phyloP scores from a whole-genome alignment of 345 rosid genomes.

The Garcia nutans region DNA sequence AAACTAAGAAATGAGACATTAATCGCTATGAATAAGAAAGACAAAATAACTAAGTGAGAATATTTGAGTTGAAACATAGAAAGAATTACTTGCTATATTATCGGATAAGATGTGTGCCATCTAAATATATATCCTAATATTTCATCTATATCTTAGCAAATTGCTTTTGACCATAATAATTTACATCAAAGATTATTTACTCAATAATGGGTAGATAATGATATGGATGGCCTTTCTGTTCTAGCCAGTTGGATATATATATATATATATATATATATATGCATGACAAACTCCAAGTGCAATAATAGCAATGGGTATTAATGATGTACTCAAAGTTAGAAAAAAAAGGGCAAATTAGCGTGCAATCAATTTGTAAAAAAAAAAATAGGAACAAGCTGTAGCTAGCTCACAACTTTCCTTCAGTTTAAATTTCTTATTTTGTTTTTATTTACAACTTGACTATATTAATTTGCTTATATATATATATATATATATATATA shows the following conservation, averaged over 20 bases:
- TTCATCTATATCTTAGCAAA: background rate
- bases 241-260: background rate
- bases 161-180: background rate
- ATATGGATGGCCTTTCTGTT: background rate
- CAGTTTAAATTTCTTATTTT: background rate
- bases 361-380: background rate
- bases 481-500: no score
- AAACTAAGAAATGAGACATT: no score
- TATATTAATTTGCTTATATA: no score
- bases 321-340: background rate
- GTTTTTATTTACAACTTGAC: background rate
- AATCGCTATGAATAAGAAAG: background rate
- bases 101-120: background rate
- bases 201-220: background rate
- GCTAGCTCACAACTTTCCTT: background rate
- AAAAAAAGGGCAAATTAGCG: background rate
- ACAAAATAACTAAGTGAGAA: no score
- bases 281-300: background rate
- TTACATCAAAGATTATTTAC: background rate
- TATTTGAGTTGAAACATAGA: no score
- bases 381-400: background rate
- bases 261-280: no score
- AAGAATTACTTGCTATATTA: no score
- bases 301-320: background rate
- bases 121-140: background rate